Evolutionary conservation across 2,329 filamentous ascomycete genomes (phyloP).

Genomic region (Akanthomyces lecanii): DNA sequence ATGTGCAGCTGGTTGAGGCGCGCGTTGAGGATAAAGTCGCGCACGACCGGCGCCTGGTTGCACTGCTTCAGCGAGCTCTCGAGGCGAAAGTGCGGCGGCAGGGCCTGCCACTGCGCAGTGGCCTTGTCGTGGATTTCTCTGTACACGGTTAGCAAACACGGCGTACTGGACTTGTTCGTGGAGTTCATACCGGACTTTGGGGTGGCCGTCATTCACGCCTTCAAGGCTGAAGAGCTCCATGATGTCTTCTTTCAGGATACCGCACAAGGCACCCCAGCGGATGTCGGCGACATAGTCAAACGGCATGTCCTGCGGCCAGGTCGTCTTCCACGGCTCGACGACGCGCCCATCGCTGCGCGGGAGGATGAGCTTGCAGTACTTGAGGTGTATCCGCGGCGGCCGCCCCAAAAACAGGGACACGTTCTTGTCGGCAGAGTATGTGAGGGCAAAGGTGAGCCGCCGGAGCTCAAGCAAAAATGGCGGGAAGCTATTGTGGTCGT

Average conservation of each 20-base stretch:
- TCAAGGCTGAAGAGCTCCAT: slow-evolving; percentile 13
- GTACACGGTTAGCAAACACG: neutral
- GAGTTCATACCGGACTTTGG: slow-evolving; percentile 12
- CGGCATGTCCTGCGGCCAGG: slow-evolving; percentile 13
- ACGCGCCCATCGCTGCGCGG: slow-evolving; percentile 14
- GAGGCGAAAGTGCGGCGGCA: slow-evolving; percentile 14
- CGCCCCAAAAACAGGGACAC: slow-evolving; percentile 47
- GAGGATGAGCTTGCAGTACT: slow-evolving; percentile 35
- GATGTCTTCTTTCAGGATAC: slow-evolving; percentile 16
- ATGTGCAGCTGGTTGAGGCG: slow-evolving; percentile 16
- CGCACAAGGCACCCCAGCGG: slow-evolving; percentile 15
- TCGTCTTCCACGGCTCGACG: slow-evolving; percentile 4
- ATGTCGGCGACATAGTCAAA: slow-evolving; percentile 18
- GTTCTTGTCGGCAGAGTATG: slow-evolving; percentile 44
- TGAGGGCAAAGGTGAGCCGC: slow-evolving; percentile 36
- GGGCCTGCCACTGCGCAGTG: slow-evolving; percentile 11
- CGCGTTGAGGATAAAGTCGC: slow-evolving; percentile 15
- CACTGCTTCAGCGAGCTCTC: slow-evolving; percentile 16
- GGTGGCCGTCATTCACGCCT: neutral
- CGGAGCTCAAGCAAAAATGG: slow-evolving; percentile 39
- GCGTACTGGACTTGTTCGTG: neutral
- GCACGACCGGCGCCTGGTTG: neutral
- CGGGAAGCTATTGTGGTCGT: slow-evolving; percentile 25
- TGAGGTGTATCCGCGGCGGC: slow-evolving; percentile 41
- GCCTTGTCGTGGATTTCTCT: slow-evolving; percentile 13